Conservation (phyloP, 192 early-diverging fungal species). For the Umbelopsis isabellina region DNA sequence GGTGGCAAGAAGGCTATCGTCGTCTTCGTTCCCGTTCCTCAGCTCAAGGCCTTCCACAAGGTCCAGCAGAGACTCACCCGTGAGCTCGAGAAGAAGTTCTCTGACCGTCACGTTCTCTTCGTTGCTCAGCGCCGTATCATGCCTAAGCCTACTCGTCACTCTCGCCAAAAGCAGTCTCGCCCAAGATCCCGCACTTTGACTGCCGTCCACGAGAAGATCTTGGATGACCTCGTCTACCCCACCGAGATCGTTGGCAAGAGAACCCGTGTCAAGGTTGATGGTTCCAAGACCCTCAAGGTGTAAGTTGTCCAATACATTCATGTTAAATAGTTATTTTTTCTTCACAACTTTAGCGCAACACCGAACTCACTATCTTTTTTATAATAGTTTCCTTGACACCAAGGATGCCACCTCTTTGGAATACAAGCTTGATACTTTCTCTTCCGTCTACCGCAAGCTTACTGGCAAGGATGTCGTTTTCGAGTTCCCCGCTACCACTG, state of each 20-base stretch:
- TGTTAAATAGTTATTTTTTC: neutral
- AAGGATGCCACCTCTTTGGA: conserved; percentile 98
- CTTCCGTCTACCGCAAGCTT: conserved; percentile 91
- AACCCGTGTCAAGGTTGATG: conserved; percentile 95
- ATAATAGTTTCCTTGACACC: conserved; percentile 84
- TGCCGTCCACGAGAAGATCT: conserved; percentile 93
- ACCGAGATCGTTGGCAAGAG: conserved; percentile 99
- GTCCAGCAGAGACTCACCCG: conserved; percentile 91
- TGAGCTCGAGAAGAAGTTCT: conserved; percentile 99
- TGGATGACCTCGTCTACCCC: conserved; percentile 98
- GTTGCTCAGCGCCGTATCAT: conserved; percentile 93
- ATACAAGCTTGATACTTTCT: conserved; percentile 99
- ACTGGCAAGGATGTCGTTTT: conserved; percentile 99
- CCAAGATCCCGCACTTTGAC: conserved; percentile 97
- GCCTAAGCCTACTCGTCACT: conserved; percentile 87
- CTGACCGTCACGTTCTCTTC: conserved; percentile 97
- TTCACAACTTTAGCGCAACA: too few species aligned
- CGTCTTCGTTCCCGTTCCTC: conserved; percentile 96
- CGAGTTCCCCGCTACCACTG: conserved; percentile 80
- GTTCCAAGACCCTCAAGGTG: conserved; percentile 94
- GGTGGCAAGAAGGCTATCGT: conserved; percentile 96
- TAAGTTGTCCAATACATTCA: conserved; percentile 42
- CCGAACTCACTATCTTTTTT: neutral
- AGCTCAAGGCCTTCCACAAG: conserved; percentile 95
- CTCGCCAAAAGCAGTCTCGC: conserved; percentile 89